phyloP scores from a whole-genome alignment of 1,139 yeast genomes.

The Suhomyces bokatorum region DNA sequence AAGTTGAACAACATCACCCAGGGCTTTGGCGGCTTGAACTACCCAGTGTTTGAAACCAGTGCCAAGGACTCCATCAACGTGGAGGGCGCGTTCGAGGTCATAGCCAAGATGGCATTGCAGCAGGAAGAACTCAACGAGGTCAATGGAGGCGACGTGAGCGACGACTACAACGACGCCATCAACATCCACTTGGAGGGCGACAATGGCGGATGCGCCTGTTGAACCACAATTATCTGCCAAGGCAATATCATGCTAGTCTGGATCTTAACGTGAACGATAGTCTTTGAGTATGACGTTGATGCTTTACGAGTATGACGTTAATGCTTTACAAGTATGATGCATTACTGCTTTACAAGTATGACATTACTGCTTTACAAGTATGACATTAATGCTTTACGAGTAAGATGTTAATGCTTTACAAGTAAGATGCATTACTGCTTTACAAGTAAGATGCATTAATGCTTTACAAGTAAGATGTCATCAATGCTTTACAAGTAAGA shows the following conservation, averaged over 20 bases:
- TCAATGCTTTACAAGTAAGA: no score
- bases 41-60: slow-evolving; percentile 68
- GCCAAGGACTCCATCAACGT: slow-evolving; percentile 46
- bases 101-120: slow-evolving; percentile 90
- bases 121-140: slow-evolving; percentile 88
- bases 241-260: neutral
- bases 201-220: slow-evolving; percentile 72
- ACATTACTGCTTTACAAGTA: no score
- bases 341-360: no score
- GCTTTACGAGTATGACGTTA: no score
- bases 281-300: no score
- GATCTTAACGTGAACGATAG: no score
- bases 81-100: slow-evolving; percentile 92
- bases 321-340: no score
- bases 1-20: slow-evolving; percentile 82
- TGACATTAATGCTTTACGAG: no score
- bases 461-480: no score
- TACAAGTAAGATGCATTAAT: no score
- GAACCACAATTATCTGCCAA: slow-evolving; percentile 4
- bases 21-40: slow-evolving; percentile 70
- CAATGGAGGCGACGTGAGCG: slow-evolving; percentile 69
- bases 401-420: no score
- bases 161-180: slow-evolving; percentile 92
- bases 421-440: no score
- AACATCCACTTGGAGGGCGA: slow-evolving; percentile 91